Evolutionary conservation across 306 rosid species (phyloP), one percentile per base, ranked within the genome.

Genomic region (Psophocarpus tetragonolobus): DNA sequence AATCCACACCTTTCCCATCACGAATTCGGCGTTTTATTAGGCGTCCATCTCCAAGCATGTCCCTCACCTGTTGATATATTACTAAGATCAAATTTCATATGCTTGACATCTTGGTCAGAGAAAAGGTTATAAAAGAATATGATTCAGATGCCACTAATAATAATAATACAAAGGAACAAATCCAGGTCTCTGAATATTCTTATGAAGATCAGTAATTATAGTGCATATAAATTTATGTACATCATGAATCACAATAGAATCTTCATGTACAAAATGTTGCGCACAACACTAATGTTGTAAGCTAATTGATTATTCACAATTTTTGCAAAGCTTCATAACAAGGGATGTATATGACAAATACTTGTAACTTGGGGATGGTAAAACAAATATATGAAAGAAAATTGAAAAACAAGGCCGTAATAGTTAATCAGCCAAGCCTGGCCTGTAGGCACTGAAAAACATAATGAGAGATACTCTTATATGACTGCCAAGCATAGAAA

Each of bases 11-110:
- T 91, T 88, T 85, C 71, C 99, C 98, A 85, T 96, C 99, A 75
- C 29, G 87, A 78, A 96, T 87, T 15, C 96, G 88, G 21, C 99
- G 90, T 87, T 96, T 96, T 73, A 96, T 88, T 45, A 88, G 91
- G 78, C 98, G 91, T 15, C 99, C 98, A 80, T 96, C 99, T 76
- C 99, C 99, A 84, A 96, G 96, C 97, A 92, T 89, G 82, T 96
- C 99, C 71, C 99, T 85, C 62, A 96, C 97, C 99, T 96, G 84
- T 76, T 33, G 65, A 84, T 78, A 63, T 39, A 80, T 72, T 77
- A 65, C 68, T 75, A 74, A 71, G 67, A 60, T 68, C 66, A 68
- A 81, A 75, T 48, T 56, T 81, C 58, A 82, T 39, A 21, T 38
- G 39, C 26, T 29, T 75, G 30, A 68, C 15, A 27, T 60, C 51